A percentile compares a stretch with the other conserved stretches of the same genome.
These are phyloP conservation scores for Hsuehochloa calcarea DNA, from an alignment of 176 grass and related monocot genomes.

Conservation along the genomic window DNA sequence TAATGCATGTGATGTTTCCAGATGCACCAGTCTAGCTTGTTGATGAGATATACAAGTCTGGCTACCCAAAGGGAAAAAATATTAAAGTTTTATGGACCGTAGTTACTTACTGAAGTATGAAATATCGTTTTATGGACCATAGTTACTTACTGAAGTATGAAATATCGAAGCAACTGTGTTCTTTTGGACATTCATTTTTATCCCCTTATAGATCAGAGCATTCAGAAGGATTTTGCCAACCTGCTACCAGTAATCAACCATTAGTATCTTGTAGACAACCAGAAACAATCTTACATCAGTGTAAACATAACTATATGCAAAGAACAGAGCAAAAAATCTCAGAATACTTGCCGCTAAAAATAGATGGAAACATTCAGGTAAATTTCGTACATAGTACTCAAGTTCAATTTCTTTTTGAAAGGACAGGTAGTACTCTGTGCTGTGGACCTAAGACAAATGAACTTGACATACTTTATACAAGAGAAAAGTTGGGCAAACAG, in stretches of 20 bases:
- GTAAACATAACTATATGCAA: background rate
- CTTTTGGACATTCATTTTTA: constrained; percentile 93
- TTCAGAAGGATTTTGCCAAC: constrained; percentile 95
- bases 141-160: constrained; percentile 71
- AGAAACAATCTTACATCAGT: background rate
- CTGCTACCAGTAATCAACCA: constrained; percentile 39
- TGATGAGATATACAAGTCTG: background rate
- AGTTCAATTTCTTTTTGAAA: background rate
- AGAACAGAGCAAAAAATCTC: background rate
- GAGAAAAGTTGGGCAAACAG: background rate
- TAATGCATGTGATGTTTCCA: background rate
- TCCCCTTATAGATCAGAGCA: constrained; percentile 88
- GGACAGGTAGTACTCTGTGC: background rate
- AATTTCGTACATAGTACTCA: background rate
- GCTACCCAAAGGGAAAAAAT: background rate
- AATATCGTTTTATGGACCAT: constrained; percentile 39
- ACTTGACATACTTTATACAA: background rate
- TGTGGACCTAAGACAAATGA: background rate
- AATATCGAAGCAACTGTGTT: constrained; percentile 89
- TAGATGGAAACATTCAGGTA: background rate
- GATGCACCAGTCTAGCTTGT: background rate
- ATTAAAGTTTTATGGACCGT: background rate
- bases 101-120: constrained; percentile 71
- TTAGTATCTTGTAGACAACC: constrained; percentile 5
- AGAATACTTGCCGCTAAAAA: background rate